Percentiles rank a stretch among this genome's conserved stretches.
Evolutionary conservation across 768 basidiomycete species (phyloP).

Genomic region (Hypsizygus marmoreus): DNA sequence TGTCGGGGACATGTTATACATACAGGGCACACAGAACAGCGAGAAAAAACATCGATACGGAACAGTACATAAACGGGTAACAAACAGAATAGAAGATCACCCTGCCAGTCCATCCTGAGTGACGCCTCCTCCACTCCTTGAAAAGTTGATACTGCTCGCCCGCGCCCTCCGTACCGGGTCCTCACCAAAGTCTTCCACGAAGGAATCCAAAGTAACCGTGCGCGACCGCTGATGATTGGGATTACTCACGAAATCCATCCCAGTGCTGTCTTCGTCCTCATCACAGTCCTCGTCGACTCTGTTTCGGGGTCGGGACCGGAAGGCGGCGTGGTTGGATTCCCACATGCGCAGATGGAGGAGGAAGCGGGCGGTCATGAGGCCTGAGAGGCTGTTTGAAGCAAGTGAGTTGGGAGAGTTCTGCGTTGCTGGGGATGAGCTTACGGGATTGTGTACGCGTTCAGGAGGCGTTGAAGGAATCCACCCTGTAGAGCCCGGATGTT

Average conservation of each 20-base stretch:
- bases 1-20: too few relatives aligned
- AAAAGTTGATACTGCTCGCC: not conserved
- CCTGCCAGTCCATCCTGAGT: too few relatives aligned
- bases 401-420: not conserved
- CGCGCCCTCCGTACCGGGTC: constrained; percentile 13
- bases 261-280: not conserved
- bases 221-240: not conserved
- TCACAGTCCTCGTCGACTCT: not conserved
- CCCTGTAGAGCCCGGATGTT: constrained; percentile 11
- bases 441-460: constrained; percentile 27
- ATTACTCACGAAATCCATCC: constrained; percentile 7
- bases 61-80: too few relatives aligned
- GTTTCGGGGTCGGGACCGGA: not conserved
- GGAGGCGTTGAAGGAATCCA: constrained; percentile 29
- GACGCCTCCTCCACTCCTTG: not conserved
- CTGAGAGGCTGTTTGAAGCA: constrained; percentile 11
- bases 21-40: too few relatives aligned
- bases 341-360: constrained; percentile 17
- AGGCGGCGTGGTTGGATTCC: constrained; percentile 12
- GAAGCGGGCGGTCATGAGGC: constrained; percentile 18
- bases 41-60: too few relatives aligned
- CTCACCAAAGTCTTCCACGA: constrained; percentile 17
- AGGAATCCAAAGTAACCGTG: not conserved
- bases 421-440: constrained; percentile 9
- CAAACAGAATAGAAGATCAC: too few relatives aligned